Evolutionary conservation across 805 yeast genomes (phyloP).

Genomic region (Candida verbasci): DNA sequence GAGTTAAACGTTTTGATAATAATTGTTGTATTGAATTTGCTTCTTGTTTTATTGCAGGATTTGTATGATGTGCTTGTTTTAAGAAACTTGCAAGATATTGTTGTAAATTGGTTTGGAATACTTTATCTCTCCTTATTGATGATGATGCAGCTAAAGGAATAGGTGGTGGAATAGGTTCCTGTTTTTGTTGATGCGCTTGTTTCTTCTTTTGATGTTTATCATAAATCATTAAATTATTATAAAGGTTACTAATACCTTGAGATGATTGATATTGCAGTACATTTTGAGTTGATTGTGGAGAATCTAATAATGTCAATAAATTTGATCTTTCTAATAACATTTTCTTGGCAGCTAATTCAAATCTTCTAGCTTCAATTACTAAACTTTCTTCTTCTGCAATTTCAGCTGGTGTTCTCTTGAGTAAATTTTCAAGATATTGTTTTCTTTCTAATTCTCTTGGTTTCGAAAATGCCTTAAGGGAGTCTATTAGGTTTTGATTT

Average conservation of each 20-base stretch:
- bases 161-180: constrained; percentile 54
- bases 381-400: constrained; percentile 96
- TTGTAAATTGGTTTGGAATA: constrained; percentile 43
- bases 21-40: constrained; percentile 38
- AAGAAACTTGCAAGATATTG: constrained; percentile 35
- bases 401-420: constrained; percentile 89
- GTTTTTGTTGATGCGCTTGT: constrained; percentile 36
- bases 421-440: constrained; percentile 67
- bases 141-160: constrained; percentile 55
- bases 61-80: constrained; percentile 26
- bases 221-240: constrained; percentile 67
- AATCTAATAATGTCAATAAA: constrained; percentile 72
- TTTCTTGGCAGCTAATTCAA: constrained; percentile 88
- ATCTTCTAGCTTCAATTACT: constrained; percentile 86
- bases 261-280: constrained; percentile 76
- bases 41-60: constrained; percentile 27
- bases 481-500: constrained; percentile 48
- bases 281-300: constrained; percentile 75
- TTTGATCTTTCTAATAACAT: constrained; percentile 80
- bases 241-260: constrained; percentile 84
- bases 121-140: constrained; percentile 37
- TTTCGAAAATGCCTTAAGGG: constrained; percentile 61
- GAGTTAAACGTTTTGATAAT: constrained; percentile 54
- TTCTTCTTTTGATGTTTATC: constrained; percentile 59
- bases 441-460: constrained; percentile 76